phyloP scores from a whole-genome alignment of 441 rosid species.

The Raphanus hybrid region DNA sequence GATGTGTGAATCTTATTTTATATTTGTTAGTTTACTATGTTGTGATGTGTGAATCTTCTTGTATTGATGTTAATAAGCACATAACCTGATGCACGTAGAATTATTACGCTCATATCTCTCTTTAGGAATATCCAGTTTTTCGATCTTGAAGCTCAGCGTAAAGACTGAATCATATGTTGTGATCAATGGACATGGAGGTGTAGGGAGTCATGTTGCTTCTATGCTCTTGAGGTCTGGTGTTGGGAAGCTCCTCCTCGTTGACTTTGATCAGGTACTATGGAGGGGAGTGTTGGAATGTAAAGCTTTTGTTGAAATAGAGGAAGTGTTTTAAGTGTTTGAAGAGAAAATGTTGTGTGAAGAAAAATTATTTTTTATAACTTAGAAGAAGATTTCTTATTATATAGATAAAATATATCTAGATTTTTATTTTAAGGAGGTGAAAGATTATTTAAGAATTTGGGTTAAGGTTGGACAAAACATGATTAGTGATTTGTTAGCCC shows the following conservation, averaged over 20 bases:
- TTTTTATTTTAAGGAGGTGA: no score
- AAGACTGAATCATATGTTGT: slow-evolving; percentile 85
- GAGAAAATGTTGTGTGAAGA: no score
- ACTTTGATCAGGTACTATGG: slow-evolving; percentile 80
- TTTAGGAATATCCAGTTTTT: slow-evolving; percentile 93
- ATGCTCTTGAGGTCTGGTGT: slow-evolving; percentile 98
- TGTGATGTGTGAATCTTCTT: slow-evolving; percentile 2
- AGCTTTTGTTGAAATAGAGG: no score
- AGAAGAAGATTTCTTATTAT: no score
- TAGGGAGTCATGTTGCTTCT: slow-evolving; percentile 96
- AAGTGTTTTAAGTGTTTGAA: no score
- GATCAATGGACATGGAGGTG: slow-evolving; percentile 95
- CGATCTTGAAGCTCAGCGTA: slow-evolving; percentile 74
- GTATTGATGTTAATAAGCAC: not conserved
- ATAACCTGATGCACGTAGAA: not conserved
- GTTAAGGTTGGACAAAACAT: no score
- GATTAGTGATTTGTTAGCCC: no score
- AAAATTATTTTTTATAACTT: no score
- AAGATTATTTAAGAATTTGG: no score
- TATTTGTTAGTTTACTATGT: not conserved
- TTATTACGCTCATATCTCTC: not conserved
- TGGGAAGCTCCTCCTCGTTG: slow-evolving; percentile 85
- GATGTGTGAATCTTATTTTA: not conserved
- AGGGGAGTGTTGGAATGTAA: no score
- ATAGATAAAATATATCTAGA: no score